Conservation (phyloP, 768 basidiomycete species). For the Rhodosporidiobolus sp. region DNA sequence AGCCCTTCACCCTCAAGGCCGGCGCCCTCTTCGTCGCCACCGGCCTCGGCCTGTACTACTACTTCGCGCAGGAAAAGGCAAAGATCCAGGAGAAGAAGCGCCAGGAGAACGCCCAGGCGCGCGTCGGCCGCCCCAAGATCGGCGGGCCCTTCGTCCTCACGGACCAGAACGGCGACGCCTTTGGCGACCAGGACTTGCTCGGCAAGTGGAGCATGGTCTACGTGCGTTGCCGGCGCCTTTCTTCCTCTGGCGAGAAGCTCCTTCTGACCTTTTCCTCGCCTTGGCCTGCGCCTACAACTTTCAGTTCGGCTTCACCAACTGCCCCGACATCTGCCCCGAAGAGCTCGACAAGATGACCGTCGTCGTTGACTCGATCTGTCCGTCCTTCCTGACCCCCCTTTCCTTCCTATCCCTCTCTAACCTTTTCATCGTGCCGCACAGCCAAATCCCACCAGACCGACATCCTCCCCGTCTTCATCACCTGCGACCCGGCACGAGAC, state of each 20-base stretch:
- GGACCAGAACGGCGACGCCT: constrained; percentile 64
- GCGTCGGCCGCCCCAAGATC: constrained; percentile 78
- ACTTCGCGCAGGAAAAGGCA: constrained; percentile 83
- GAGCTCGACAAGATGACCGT: constrained; percentile 91
- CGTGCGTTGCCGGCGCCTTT: constrained; percentile 26
- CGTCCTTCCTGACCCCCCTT: constrained; percentile 43
- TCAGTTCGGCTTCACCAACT: constrained; percentile 98
- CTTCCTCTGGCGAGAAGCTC: constrained; percentile 51
- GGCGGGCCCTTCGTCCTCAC: constrained; percentile 84
- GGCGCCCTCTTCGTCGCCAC: constrained; percentile 79
- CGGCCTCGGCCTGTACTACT: constrained; percentile 75
- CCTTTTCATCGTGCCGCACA: constrained; percentile 44
- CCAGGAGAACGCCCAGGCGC: constrained; percentile 67
- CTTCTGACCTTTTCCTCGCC: neutral
- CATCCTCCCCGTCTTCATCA: constrained; percentile 88
- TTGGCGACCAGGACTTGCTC: constrained; percentile 76
- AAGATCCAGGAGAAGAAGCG: constrained; percentile 72
- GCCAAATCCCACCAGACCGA: constrained; percentile 63
- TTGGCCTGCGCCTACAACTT: neutral
- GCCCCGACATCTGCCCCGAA: constrained; percentile 97
- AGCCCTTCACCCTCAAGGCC: constrained; percentile 90
- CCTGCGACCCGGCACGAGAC: constrained; percentile 94
- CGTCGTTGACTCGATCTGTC: constrained; percentile 70
- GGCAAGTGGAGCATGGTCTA: constrained; percentile 76
- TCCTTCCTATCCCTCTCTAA: neutral